Conservation (phyloP, 2,329 filamentous ascomycete genomes). For the Monosporascus sp. region DNA sequence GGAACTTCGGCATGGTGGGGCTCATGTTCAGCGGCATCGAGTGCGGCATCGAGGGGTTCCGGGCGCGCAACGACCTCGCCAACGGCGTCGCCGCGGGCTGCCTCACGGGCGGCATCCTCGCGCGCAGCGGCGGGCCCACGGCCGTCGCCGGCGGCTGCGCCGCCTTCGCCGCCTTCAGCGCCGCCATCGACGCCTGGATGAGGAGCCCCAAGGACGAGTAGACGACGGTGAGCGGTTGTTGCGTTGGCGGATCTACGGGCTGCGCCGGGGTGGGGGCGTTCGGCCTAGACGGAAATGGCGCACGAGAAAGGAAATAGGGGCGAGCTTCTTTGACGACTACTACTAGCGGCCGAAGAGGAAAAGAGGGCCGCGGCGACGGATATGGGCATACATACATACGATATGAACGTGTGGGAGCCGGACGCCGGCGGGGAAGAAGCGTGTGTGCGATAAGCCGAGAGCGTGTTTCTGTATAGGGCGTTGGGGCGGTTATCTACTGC, state of each 20-base stretch:
- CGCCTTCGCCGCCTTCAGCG: conserved; percentile 88
- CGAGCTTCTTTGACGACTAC: conserved; percentile 4
- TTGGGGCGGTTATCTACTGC: neutral
- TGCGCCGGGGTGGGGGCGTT: neutral
- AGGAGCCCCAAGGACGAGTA: conserved; percentile 64
- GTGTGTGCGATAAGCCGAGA: neutral
- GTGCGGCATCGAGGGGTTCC: conserved; percentile 87
- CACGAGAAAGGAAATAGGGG: neutral
- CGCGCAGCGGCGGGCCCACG: conserved; percentile 81
- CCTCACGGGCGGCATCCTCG: conserved; percentile 83
- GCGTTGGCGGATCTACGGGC: neutral
- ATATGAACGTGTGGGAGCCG: too few species aligned
- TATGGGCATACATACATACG: too few species aligned
- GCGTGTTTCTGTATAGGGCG: neutral
- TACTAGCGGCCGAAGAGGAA: too few species aligned
- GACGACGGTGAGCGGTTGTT: neutral
- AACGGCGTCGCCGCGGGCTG: conserved; percentile 89
- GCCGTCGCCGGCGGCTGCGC: conserved; percentile 82
- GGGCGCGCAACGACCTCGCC: conserved; percentile 87
- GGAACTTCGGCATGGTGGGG: conserved; percentile 93
- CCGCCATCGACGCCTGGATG: conserved; percentile 91
- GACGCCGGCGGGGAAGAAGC: neutral
- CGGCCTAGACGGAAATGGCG: too few species aligned
- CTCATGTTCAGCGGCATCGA: conserved; percentile 89
- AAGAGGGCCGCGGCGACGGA: too few species aligned